phyloP scores from a whole-genome alignment of 2,329 filamentous ascomycete genomes.

The Zopfia rhizophila region DNA sequence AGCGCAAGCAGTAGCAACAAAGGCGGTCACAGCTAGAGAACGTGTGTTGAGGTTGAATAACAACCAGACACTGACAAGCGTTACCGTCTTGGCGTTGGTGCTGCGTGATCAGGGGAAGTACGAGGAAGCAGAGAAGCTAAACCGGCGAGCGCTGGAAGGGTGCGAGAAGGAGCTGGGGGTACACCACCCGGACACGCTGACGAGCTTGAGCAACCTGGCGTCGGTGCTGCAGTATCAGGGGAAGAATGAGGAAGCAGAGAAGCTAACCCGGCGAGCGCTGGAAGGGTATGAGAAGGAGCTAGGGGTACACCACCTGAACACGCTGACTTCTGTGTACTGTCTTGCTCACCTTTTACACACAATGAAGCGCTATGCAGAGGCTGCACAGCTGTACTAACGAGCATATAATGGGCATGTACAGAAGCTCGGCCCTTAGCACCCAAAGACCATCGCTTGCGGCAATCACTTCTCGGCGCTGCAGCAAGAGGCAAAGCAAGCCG shows the following conservation, averaged over 20 bases:
- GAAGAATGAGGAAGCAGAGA: slow-evolving; percentile 11
- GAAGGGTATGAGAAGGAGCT: slow-evolving; percentile 3
- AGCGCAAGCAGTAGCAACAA: slow-evolving; percentile 20
- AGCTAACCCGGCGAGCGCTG: neutral
- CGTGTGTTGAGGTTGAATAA: slow-evolving; percentile 13
- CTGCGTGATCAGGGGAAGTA: slow-evolving; percentile 13
- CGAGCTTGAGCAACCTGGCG: slow-evolving; percentile 7
- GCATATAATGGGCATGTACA: slow-evolving; percentile 7
- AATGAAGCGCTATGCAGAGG: slow-evolving; percentile 14
- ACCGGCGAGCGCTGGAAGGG: slow-evolving; percentile 1
- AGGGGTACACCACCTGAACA: slow-evolving; percentile 8
- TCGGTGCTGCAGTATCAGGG: neutral
- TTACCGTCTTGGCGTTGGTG: slow-evolving; percentile 12
- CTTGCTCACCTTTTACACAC: slow-evolving; percentile 1
- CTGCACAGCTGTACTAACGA: slow-evolving; percentile 6
- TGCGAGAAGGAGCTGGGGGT: slow-evolving; percentile 3
- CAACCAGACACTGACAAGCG: slow-evolving; percentile 10
- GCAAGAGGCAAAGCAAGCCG: no score
- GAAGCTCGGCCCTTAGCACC: slow-evolving; percentile 13
- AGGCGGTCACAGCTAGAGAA: slow-evolving; percentile 13
- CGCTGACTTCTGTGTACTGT: slow-evolving; percentile 5
- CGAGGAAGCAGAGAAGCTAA: slow-evolving; percentile 8
- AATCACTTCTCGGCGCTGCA: no score
- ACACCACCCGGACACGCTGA: slow-evolving; percentile 11
- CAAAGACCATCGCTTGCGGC: slow-evolving; percentile 16